Evolutionary conservation across 371 early-diverging fungal genomes (phyloP).

Genomic region (Fennellomyces sp.): DNA sequence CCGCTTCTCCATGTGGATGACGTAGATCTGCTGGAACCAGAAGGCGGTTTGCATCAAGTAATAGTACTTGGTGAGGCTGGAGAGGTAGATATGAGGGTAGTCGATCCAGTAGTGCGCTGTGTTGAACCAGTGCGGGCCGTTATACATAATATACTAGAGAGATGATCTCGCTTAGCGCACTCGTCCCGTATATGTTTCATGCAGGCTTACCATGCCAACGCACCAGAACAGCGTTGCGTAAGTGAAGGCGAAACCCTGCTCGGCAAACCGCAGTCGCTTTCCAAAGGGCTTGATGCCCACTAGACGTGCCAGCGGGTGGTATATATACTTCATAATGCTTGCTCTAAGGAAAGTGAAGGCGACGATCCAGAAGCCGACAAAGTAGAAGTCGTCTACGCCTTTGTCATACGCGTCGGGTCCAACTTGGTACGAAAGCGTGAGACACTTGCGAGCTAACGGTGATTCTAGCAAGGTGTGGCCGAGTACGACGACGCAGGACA

Average conservation of each 20-base stretch:
- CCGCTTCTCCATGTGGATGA: constrained; percentile 74
- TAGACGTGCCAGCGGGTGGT: constrained; percentile 58
- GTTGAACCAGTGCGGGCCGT: constrained; percentile 73
- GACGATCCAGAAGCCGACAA: constrained; percentile 68
- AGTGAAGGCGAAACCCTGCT: constrained; percentile 62
- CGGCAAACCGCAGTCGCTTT: constrained; percentile 68
- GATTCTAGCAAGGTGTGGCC: constrained; percentile 15
- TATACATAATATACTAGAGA: constrained; percentile 55
- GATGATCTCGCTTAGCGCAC: neutral
- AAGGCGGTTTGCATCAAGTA: constrained; percentile 82
- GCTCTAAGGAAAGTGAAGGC: constrained; percentile 74
- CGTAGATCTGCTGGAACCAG: constrained; percentile 79
- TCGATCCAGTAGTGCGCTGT: constrained; percentile 70
- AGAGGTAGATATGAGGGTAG: constrained; percentile 66
- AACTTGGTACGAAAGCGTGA: constrained; percentile 20
- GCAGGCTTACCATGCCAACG: constrained; percentile 58
- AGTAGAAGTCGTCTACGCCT: constrained; percentile 60
- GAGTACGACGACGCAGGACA: constrained; percentile 2
- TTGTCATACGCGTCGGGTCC: constrained; percentile 38
- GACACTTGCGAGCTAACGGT: constrained; percentile 19
- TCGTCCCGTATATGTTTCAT: neutral
- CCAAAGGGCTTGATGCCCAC: constrained; percentile 50
- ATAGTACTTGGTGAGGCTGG: constrained; percentile 67
- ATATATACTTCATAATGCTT: constrained; percentile 57
- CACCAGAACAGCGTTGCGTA: constrained; percentile 65